Evolutionary conservation across 805 yeast species (phyloP), one percentile per base, ranked within the genome.

Genomic region (Candida palmyrensis): DNA sequence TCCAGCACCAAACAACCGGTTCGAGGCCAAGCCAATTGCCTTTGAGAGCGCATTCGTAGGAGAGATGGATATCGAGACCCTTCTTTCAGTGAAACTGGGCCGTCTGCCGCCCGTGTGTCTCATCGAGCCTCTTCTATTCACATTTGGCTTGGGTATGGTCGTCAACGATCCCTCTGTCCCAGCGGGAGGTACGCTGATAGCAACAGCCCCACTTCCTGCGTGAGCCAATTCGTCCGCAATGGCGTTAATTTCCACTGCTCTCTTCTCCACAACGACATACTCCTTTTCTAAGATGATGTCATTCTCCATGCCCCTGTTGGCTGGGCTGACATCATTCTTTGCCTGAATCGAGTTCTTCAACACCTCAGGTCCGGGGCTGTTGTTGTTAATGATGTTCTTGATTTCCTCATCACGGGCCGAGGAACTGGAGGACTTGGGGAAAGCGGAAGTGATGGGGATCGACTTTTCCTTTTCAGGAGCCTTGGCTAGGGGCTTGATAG

Each of bases 201-300:
- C 79, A 20, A 71, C 68, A 5, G 71, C 67, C 5, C 73, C 69
- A 36, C 66, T 57, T 2, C 79, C 79, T 3, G 79, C 79, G 38
- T 66, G 62, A 11, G 86, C 89, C 32, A 90, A 62, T 53, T 89
- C 96, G 56, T 90, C 97, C 3, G 98, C 98, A 37, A 92, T 68
- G 2, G 95, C 90, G 62, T 90, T 90, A 6, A 90, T 95, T 53
- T 92, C 97, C 3, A 90, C 97, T 0, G 92, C 86, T 31, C 95
- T 74, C 55, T 90, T 92, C 55, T 90, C 97, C 18, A 90, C 89
- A 25, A 90, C 95, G 21, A 90, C 97, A 47, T 90, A 90, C 49
- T 88, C 97, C 43, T 77, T 79, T 46, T 87, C 96, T 36, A 79
- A 61, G 17, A 72, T 67, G 15, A 71, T 49, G 33, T 78, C 83